These are phyloP conservation scores for Brassica hybrid DNA, from an alignment of 441 rosid genomes.

Conservation along the genomic window DNA sequence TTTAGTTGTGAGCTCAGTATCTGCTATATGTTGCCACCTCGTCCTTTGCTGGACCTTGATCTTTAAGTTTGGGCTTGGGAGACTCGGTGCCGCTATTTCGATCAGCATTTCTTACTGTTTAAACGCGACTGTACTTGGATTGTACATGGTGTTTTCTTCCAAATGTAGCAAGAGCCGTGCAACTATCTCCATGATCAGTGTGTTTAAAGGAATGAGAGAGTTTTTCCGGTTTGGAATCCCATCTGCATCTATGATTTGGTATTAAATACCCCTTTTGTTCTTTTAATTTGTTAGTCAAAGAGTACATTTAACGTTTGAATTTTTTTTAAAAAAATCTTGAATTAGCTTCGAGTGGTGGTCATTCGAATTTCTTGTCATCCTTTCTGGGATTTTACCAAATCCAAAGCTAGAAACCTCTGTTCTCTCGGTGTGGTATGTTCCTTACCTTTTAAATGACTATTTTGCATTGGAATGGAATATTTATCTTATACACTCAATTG, in stretches of 20 bases:
- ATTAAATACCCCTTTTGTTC: slow-evolving; percentile 11
- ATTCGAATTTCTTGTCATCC: slow-evolving; percentile 47
- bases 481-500: background rate
- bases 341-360: slow-evolving; percentile 80
- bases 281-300: background rate
- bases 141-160: slow-evolving; percentile 63
- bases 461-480: background rate
- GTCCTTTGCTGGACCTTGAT: slow-evolving; percentile 66
- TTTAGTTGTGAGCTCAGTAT: slow-evolving; percentile 57
- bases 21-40: slow-evolving; percentile 55
- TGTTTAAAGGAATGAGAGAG: slow-evolving; percentile 62
- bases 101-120: slow-evolving; percentile 70
- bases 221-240: slow-evolving; percentile 79
- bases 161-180: slow-evolving; percentile 57
- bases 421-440: slow-evolving; percentile 68
- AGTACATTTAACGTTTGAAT: slow-evolving; percentile 3
- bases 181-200: slow-evolving; percentile 48
- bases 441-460: background rate
- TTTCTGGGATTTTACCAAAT: slow-evolving; percentile 56
- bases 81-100: slow-evolving; percentile 71
- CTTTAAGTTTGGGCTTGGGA: slow-evolving; percentile 55
- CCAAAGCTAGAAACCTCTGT: slow-evolving; percentile 75
- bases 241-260: slow-evolving; percentile 87
- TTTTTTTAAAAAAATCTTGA: background rate
- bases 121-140: slow-evolving; percentile 55